Percentiles rank a stretch among this genome's conserved stretches.
Conservation (phyloP, 2,329 filamentous ascomycete species). For the Sclerotiophoma versabilis region DNA sequence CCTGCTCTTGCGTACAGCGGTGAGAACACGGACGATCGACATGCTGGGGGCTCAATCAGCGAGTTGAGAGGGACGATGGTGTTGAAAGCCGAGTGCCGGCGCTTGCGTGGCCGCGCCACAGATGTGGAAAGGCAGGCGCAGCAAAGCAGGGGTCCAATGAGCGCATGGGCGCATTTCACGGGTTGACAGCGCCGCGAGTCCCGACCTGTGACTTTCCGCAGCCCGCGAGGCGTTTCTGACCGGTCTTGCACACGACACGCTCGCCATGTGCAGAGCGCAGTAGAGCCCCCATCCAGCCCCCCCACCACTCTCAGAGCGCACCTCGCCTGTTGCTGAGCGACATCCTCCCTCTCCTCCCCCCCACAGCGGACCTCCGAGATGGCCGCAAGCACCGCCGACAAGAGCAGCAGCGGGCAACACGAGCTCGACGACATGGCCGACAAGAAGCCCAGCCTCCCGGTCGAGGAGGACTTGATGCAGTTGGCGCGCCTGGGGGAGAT, state of each 20-base stretch:
- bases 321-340: conserved; percentile 6
- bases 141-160: conserved; percentile 18
- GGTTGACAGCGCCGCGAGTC: conserved; percentile 26
- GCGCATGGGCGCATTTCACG: conserved; percentile 29
- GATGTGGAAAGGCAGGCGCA: conserved; percentile 15
- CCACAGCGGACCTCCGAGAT: conserved; percentile 34
- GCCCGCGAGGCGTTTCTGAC: conserved; percentile 14
- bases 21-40: too few species aligned
- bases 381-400: conserved; percentile 28
- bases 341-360: background rate
- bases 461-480: conserved; percentile 92
- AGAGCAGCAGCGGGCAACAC: conserved; percentile 39
- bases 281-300: background rate
- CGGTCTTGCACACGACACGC: background rate
- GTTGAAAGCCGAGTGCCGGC: conserved; percentile 1
- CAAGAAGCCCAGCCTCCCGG: conserved; percentile 51
- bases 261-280: conserved; percentile 24
- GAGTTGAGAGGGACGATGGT: background rate
- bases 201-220: conserved; percentile 20
- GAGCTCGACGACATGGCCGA: conserved; percentile 49
- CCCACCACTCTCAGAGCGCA: background rate
- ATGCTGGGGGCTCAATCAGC: too few species aligned
- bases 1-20: too few species aligned
- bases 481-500: conserved; percentile 88
- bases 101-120: conserved; percentile 22